Evolutionary conservation across 1,284 basidiomycete genomes (phyloP), one percentile per base, ranked within the genome.

Genomic region (Puccinia brachypodii): DNA sequence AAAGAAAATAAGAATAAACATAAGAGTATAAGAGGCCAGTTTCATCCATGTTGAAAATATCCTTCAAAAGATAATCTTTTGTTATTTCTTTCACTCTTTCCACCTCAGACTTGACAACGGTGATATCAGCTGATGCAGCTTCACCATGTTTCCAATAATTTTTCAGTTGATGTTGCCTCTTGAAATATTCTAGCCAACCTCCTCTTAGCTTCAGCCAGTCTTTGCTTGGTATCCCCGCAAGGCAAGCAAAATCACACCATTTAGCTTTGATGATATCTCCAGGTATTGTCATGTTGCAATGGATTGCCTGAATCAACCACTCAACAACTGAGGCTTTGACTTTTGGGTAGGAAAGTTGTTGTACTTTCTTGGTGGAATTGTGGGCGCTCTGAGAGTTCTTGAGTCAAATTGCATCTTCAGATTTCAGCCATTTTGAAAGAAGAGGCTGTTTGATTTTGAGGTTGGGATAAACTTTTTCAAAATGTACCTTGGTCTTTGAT

Each of bases 401-500:
- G 13, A 14, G 9, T 11, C 58, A 25, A 25, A 62, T 62, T 9
- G 9, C 28, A 9, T 62, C 58, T 62, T 62, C 58, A n/a, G 19
- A 66, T 40, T 76, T 76, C 13, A 76, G 44, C 74, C 74, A 76
- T 14, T 19, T 38, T 25, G 74, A 62, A 36, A 76, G 62, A 13
- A 64, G 19, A 0, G 74, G 74, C 58, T 76, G 74, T n/a, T 56
- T 64, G 14, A 76, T 38, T 40, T 76, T 76, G 28, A 76, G 44
- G 36, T 47, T n/a, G 56, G 74, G 74, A n/a, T 76, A 76, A 28
- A 62, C 25, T 33, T 44, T 13, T 25, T 76, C 74, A 28, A 76
- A 76, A 40, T 76, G 74, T 25, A 28, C n/a, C 14, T 56, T 58
- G n/a, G 74, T 76, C 38, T 64, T 33, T 40, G 74, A 25, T 40